Percentiles rank a stretch among this genome's conserved stretches.
Evolutionary conservation across 1,284 basidiomycete species (phyloP).

Genomic region (Rugosomyces carneus): DNA sequence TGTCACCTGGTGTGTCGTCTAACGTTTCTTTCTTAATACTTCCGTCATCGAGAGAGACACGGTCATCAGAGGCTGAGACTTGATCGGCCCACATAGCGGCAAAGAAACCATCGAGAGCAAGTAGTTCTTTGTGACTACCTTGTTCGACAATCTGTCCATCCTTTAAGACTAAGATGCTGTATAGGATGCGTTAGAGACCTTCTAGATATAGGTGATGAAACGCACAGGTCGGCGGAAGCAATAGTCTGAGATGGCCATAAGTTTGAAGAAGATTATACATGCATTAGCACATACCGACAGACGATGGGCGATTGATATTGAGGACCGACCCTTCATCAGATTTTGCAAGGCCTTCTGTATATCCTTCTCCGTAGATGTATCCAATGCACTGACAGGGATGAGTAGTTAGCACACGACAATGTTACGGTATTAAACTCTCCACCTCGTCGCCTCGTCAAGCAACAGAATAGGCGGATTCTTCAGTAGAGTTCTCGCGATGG

Average conservation of each 20-base stretch:
- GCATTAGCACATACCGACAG: slow-evolving; percentile 54
- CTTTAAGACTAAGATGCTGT: slow-evolving; percentile 75
- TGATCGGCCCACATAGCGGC: slow-evolving; percentile 82
- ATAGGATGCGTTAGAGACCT: slow-evolving; percentile 6
- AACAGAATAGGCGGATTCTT: slow-evolving; percentile 84
- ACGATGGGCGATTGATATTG: slow-evolving; percentile 75
- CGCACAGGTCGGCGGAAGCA: slow-evolving; percentile 68
- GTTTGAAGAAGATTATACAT: slow-evolving; percentile 13
- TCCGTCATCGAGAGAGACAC: slow-evolving; percentile 27
- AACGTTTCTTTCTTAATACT: slow-evolving; percentile 34
- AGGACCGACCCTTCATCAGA: slow-evolving; percentile 63
- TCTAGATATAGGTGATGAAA: slow-evolving; percentile 10
- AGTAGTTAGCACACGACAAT: background rate
- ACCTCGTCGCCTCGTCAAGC: slow-evolving; percentile 80
- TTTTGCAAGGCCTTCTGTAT: slow-evolving; percentile 80
- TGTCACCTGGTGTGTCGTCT: slow-evolving; percentile 33
- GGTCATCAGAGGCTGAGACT: slow-evolving; percentile 52
- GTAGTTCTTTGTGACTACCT: slow-evolving; percentile 69
- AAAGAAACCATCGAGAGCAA: slow-evolving; percentile 64
- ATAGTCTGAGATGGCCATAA: slow-evolving; percentile 48
- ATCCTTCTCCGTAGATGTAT: slow-evolving; percentile 79
- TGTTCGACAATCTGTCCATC: slow-evolving; percentile 78
- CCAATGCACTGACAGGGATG: slow-evolving; percentile 51
- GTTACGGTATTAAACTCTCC: slow-evolving; percentile 10
- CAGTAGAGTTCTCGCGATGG: slow-evolving; percentile 80